Conservation (phyloP, 2,329 filamentous ascomycete species). For the Pseudocercospora macadamiae region DNA sequence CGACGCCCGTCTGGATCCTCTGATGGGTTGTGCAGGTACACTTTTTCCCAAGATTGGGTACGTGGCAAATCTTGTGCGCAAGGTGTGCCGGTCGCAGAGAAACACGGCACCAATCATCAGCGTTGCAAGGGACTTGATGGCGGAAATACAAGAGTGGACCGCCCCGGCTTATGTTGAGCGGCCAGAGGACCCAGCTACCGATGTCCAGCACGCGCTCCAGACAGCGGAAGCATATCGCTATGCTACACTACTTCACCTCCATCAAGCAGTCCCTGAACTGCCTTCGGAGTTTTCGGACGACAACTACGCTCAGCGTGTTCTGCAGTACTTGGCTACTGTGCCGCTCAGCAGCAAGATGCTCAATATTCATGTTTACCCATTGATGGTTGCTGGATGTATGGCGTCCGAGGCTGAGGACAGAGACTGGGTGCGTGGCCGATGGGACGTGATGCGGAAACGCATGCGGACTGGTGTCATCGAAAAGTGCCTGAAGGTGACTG, state of each 20-base stretch:
- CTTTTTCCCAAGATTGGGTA: constrained; percentile 70
- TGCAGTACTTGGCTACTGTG: constrained; percentile 65
- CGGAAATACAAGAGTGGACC: constrained; percentile 63
- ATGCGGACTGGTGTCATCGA: constrained; percentile 71
- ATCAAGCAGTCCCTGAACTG: constrained; percentile 70
- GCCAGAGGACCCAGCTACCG: constrained; percentile 65
- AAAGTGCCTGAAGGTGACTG: constrained; percentile 65
- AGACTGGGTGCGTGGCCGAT: constrained; percentile 65
- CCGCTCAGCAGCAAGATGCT: constrained; percentile 64
- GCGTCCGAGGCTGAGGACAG: constrained; percentile 62
- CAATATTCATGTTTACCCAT: constrained; percentile 71
- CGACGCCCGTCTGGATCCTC: constrained; percentile 65
- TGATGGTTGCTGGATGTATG: constrained; percentile 69
- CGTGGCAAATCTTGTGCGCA: constrained; percentile 67
- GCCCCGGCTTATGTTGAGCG: constrained; percentile 61
- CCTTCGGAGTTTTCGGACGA: constrained; percentile 58
- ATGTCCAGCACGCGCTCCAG: constrained; percentile 66
- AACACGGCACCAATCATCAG: constrained; percentile 65
- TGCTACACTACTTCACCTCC: constrained; percentile 67
- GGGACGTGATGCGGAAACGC: constrained; percentile 62
- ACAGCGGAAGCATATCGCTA: constrained; percentile 70
- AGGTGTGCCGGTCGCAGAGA: constrained; percentile 57
- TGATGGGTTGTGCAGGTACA: constrained; percentile 70
- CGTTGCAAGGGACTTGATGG: constrained; percentile 64
- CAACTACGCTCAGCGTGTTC: constrained; percentile 63